These are phyloP conservation scores for Priceomyces haplophilus DNA, from an alignment of 805 yeast species.

Conservation along the genomic window DNA sequence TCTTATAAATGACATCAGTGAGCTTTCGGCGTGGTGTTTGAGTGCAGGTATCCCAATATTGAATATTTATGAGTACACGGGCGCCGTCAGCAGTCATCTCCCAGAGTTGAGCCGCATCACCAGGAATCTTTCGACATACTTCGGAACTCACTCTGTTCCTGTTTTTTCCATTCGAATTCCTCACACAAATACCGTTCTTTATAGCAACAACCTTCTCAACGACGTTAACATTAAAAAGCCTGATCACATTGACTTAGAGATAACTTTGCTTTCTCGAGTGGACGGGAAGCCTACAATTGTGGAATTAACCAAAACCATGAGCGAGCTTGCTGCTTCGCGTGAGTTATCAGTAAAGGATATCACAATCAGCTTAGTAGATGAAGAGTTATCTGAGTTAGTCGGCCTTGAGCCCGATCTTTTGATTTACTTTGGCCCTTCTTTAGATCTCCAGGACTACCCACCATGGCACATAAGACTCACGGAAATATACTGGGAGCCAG, in stretches of 20 bases:
- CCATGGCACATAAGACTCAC: conserved; percentile 96
- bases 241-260: conserved; percentile 50
- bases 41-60: conserved; percentile 78
- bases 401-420: conserved; percentile 93
- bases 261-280: conserved; percentile 63
- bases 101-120: conserved; percentile 56
- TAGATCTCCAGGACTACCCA: conserved; percentile 91
- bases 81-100: conserved; percentile 50
- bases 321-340: conserved; percentile 62
- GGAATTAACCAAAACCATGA: conserved; percentile 80
- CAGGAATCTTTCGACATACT: conserved; percentile 63
- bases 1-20: conserved; percentile 70
- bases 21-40: conserved; percentile 81
- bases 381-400: conserved; percentile 67
- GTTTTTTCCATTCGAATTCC: conserved; percentile 62
- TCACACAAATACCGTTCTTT: conserved; percentile 52
- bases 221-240: conserved; percentile 22
- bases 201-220: conserved; percentile 34
- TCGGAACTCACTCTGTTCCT: conserved; percentile 70
- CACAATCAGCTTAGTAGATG: conserved; percentile 71
- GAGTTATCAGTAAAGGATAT: conserved; percentile 66
- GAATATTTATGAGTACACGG: conserved; percentile 76
- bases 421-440: conserved; percentile 76
- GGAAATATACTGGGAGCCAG: conserved; percentile 89
- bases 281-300: conserved; percentile 92